phyloP scores from a whole-genome alignment of 140 eudicot species.

The Oenanthe javanica region DNA sequence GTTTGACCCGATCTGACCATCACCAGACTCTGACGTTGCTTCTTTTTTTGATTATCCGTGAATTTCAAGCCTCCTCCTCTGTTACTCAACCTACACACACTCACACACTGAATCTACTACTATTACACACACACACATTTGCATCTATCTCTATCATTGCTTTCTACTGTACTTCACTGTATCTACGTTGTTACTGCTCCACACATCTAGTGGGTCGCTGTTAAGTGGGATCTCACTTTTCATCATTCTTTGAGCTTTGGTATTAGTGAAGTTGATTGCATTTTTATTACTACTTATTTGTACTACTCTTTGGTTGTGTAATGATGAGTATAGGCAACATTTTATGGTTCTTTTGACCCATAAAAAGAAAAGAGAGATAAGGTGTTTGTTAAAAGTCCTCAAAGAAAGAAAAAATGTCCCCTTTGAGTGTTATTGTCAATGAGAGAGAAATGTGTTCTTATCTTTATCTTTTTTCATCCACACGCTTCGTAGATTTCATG shows the following conservation, averaged over 20 bases:
- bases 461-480: neutral
- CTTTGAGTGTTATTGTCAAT: constrained; percentile 3
- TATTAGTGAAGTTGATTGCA: neutral
- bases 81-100: neutral
- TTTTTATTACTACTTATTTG: neutral
- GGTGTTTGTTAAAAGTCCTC: neutral
- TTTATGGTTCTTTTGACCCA: neutral
- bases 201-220: neutral
- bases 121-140: too few relatives aligned
- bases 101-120: neutral
- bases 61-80: neutral
- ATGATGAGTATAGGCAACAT: neutral
- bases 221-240: neutral
- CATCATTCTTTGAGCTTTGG: neutral
- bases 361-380: neutral
- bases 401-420: constrained; percentile 1
- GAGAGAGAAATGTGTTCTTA: neutral
- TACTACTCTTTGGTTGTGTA: neutral
- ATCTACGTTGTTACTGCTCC: neutral
- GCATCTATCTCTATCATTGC: neutral
- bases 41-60: neutral
- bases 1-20: neutral
- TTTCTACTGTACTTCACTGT: neutral
- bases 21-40: neutral
- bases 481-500: neutral